These are phyloP conservation scores for Pogostemon cablin DNA, from an alignment of 257 asterid genomes.

Conservation along the genomic window DNA sequence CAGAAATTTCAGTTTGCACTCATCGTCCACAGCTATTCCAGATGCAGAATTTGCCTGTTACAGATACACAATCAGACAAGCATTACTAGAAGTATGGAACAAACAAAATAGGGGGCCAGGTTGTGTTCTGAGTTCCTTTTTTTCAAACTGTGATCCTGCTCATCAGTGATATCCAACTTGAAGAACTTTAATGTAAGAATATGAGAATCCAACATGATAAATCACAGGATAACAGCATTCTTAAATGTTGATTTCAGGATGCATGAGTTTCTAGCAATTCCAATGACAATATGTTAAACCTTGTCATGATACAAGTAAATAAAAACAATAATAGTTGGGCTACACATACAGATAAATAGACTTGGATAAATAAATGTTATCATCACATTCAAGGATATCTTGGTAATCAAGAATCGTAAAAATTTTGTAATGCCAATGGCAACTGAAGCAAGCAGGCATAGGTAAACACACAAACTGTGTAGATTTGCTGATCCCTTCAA, in stretches of 20 bases:
- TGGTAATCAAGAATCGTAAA: not conserved
- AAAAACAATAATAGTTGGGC: not conserved
- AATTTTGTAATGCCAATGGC: not conserved
- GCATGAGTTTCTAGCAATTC: too few relatives aligned
- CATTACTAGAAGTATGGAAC: not conserved
- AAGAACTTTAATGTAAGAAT: not conserved
- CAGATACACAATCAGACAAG: not conserved
- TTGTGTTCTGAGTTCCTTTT: not conserved
- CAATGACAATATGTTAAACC: too few relatives aligned
- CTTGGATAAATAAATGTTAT: not conserved
- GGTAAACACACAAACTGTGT: not conserved
- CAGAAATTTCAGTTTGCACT: conserved; percentile 52
- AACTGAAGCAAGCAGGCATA: not conserved
- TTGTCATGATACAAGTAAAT: too few relatives aligned
- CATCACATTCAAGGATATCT: not conserved
- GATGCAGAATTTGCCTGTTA: conserved; percentile 50
- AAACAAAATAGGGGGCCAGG: not conserved
- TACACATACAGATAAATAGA: not conserved
- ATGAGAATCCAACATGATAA: conserved; percentile 5
- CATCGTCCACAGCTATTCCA: conserved; percentile 49
- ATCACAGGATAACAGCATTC: not conserved
- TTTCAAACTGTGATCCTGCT: not conserved
- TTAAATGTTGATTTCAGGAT: too few relatives aligned
- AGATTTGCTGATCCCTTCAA: not conserved
- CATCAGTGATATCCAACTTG: not conserved